Base-by-base conservation (phyloP, 208 protist genomes). In the Crithidia expoeki region DNA sequence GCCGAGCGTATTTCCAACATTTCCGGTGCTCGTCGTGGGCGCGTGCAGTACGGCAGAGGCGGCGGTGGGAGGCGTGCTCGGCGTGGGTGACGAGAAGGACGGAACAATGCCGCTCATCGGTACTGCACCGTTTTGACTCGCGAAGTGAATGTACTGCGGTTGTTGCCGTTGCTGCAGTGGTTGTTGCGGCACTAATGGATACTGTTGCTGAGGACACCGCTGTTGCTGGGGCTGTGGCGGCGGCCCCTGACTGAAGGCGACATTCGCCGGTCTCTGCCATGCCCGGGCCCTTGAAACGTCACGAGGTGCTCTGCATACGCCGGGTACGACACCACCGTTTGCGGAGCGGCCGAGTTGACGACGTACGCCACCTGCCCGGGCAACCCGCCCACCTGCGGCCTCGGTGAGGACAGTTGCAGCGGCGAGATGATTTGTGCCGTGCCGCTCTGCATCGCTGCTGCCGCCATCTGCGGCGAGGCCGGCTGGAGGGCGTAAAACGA, bases 391-490 rank as follows among this genome's bases (percentile, higher is more conserved):
- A 25, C 38, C 32, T 69, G 61, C 36, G 63, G 42, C 16, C 23
- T 70, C 1, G 62, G 47, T 21, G 65, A 44, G 25, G 71, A 49
- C 33, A 66, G 57, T 9, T 61, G 69, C 55, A 76, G 36, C 0
- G 61, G 56, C 14, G 61, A 66, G 49, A 70, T 30, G 32, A 70
- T 46, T 34, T 56, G 71, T 10, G 63, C 21, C 4, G 55, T 17
- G 12, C 63, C 63, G 55, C 63, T 36, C 46, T 76, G 71, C 49
- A 76, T 56, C 38, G 70, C 63, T 19, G 70, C 42, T 0, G 62
- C 46, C 23, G 59, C 59, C 59, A 60, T 12, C 27, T 51, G 59
- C 42, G 62, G 55, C 14, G 55, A 50, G 28, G 71, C 55, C 7
- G 32, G 30, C 23, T 62, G 63, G 28, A 70, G 38, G 0, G 59